phyloP scores from a whole-genome alignment of 2,329 filamentous ascomycete species.

The Ceratocystis lukuohia region DNA sequence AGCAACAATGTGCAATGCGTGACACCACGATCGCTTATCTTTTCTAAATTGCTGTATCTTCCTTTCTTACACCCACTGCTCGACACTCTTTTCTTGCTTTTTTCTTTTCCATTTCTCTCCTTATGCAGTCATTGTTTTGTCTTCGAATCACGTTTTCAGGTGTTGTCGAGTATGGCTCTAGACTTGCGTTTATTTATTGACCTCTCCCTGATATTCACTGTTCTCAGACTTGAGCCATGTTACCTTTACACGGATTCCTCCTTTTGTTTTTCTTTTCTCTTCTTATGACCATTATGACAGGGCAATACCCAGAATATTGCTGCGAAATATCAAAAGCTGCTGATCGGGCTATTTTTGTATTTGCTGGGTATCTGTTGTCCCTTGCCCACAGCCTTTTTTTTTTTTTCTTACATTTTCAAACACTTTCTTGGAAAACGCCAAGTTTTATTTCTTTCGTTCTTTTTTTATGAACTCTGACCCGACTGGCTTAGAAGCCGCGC shows the following conservation, averaged over 20 bases:
- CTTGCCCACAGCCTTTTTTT: conserved; percentile 18
- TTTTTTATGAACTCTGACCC: background rate
- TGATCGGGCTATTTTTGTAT: conserved; percentile 9
- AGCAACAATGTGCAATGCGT: conserved; percentile 1
- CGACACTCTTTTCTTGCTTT: conserved; percentile 1
- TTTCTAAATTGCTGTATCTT: background rate
- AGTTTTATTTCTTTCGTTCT: background rate
- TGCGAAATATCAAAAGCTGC: background rate
- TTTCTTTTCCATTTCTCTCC: background rate
- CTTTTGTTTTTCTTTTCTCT: background rate
- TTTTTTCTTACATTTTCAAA: conserved; percentile 8
- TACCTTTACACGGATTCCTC: background rate
- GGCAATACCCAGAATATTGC: conserved; percentile 14
- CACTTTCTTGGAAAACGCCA: background rate
- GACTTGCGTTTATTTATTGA: background rate
- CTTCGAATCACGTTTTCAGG: conserved; percentile 1
- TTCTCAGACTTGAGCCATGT: background rate
- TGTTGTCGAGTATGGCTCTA: conserved; percentile 1
- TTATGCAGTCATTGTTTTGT: background rate
- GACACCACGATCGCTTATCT: background rate
- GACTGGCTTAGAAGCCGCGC: background rate
- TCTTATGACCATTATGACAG: conserved; percentile 17
- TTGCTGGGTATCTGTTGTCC: conserved; percentile 14
- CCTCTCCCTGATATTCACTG: background rate
- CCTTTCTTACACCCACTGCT: background rate